Evolutionary conservation across 2,329 filamentous ascomycete genomes (phyloP).

Genomic region (Colletotrichum sp.): DNA sequence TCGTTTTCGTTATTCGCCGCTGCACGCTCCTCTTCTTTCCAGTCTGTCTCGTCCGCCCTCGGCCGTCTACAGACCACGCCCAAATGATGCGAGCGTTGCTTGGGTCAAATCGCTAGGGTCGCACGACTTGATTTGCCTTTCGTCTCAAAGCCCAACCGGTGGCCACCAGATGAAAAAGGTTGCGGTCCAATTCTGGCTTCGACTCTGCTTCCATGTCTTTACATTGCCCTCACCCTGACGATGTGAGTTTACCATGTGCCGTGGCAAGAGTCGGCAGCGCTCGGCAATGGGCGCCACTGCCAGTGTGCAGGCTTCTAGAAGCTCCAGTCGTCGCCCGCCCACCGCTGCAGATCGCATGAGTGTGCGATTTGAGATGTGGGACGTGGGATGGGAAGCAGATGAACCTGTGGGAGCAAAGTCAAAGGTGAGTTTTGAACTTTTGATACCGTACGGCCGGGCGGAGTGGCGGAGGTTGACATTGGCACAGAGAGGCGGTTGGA

Average conservation of each 20-base stretch:
- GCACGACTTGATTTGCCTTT: neutral
- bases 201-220: neutral
- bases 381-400: slow-evolving; percentile 4
- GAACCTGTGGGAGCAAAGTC: slow-evolving; percentile 6
- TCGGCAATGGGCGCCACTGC: neutral
- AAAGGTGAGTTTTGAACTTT: neutral
- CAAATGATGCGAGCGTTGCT: neutral
- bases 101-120: neutral
- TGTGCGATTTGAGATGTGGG: neutral
- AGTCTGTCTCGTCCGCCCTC: neutral
- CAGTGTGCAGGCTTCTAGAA: neutral
- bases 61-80: neutral
- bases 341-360: neutral
- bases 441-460: neutral
- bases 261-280: neutral
- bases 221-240: neutral
- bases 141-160: neutral
- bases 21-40: neutral
- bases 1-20: neutral
- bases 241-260: neutral
- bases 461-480: neutral
- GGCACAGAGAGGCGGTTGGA: neutral
- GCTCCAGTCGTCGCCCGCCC: neutral
- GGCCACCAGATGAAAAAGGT: neutral
- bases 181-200: neutral